phyloP scores from a whole-genome alignment of 345 rosid genomes.

The Eucalyptus dawsonii region DNA sequence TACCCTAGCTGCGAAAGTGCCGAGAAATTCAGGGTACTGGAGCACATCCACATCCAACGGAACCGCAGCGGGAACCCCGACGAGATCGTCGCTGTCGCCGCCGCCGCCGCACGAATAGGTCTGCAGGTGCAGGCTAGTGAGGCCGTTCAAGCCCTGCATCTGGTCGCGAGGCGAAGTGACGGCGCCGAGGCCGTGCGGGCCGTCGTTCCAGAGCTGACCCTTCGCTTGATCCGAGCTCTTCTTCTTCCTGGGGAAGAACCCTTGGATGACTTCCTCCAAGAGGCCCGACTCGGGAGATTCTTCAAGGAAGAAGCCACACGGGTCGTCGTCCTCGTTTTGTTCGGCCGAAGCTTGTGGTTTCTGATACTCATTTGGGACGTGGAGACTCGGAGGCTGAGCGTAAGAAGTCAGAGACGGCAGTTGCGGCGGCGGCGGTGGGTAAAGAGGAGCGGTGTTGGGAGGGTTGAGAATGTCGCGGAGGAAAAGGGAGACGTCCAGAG shows the following conservation, averaged over 20 bases:
- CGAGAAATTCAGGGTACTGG: not conserved
- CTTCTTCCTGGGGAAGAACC: conserved; percentile 38
- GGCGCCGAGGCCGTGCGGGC: not conserved
- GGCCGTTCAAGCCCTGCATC: not conserved
- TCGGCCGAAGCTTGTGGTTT: not conserved
- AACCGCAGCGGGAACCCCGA: not conserved
- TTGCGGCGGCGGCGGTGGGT: not conserved
- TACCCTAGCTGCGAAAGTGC: not conserved
- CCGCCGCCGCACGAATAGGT: not conserved
- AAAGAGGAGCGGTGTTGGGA: not conserved
- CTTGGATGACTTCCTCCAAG: conserved; percentile 73
- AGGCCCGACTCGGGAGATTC: conserved; percentile 37
- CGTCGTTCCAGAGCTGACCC: not conserved
- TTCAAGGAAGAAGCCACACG: not conserved
- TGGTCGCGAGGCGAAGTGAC: not conserved
- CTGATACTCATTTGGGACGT: not conserved
- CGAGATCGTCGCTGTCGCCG: not conserved
- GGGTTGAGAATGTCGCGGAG: conserved; percentile 30
- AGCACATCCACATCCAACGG: not conserved
- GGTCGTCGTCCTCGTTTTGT: not conserved
- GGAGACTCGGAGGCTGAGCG: not conserved
- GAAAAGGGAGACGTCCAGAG: conserved; percentile 32
- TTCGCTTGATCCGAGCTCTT: not conserved
- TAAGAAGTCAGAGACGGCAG: not conserved
- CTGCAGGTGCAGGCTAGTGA: not conserved